Percentiles rank a stretch among this genome's conserved stretches.
Conservation (phyloP, 352 stramenopile genomes). For the Phytopythium vexans region DNA sequence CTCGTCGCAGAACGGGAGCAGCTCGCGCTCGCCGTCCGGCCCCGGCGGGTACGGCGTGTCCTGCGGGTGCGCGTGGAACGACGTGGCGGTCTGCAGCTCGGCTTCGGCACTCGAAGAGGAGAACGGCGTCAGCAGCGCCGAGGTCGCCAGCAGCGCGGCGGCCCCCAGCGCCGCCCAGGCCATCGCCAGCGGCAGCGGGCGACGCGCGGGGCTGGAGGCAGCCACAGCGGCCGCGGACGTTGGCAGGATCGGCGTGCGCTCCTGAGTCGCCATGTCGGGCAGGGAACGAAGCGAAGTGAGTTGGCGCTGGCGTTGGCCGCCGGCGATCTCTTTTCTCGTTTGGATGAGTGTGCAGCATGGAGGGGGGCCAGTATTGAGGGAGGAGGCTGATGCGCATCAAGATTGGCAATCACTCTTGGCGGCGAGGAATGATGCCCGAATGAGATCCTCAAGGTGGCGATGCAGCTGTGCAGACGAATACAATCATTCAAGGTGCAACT, state of each 20-base stretch:
- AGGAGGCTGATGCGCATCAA: too few species aligned
- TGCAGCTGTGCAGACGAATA: too few species aligned
- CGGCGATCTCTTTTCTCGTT: too few species aligned
- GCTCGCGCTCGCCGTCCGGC: slow-evolving; percentile 20
- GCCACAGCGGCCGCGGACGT: slow-evolving; percentile 2
- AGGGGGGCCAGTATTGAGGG: background rate
- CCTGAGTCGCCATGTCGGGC: slow-evolving; percentile 4
- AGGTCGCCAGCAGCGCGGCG: slow-evolving; percentile 8
- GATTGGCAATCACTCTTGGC: too few species aligned
- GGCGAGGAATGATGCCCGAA: too few species aligned
- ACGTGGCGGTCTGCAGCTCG: slow-evolving; percentile 1
- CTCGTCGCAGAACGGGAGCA: slow-evolving; percentile 42
- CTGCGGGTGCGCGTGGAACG: background rate
- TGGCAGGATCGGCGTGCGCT: slow-evolving; percentile 26
- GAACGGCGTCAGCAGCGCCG: background rate
- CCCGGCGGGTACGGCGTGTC: slow-evolving; percentile 14
- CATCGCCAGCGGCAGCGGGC: slow-evolving; percentile 19
- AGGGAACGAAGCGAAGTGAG: slow-evolving; percentile 6
- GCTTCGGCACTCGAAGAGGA: slow-evolving; percentile 3
- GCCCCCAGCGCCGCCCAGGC: slow-evolving; percentile 19
- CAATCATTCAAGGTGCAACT: too few species aligned
- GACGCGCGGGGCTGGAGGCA: background rate
- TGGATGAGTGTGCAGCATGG: background rate
- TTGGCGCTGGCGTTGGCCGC: background rate
- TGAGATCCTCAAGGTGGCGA: too few species aligned